Base-by-base conservation (phyloP, 1,284 basidiomycete genomes). In the Trichosporon inkin region DNA sequence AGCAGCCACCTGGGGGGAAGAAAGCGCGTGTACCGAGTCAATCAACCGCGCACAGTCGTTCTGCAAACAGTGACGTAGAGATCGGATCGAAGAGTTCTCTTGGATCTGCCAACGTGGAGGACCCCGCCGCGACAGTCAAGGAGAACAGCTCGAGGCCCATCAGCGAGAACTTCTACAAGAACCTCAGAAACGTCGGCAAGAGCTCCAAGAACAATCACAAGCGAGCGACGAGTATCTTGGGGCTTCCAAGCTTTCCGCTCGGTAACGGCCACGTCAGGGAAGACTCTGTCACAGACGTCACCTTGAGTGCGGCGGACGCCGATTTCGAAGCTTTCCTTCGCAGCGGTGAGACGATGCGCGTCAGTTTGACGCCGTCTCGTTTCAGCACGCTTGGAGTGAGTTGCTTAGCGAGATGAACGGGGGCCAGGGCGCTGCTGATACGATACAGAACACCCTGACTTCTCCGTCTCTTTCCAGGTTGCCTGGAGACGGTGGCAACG, bases 291-390 rank as follows among this genome's bases (percentile, higher is more conserved):
- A 32, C 61, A 1, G 58, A 61, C n/a, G 36, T 55, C 16, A 39
- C 36, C 32, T 14, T 90, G 61, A 63, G 71, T 60, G 13, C 44
- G 8, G 72, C 72, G 2, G 70, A 75, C 51, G 76, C 88, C 62
- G 89, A 93, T 74, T 96, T 96, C 75, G 92, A 96, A 78, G 86
- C 90, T 73, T 81, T 95, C 73, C 87, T 96, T 84, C 84, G 85
- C 56, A 91, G 89, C 61, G 86, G 87, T 58, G 82, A 88, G 57
- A 95, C 92, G 10, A 89, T 94, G 87, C 95, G 93, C 76, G 88
- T 98, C 69, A 95, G 92, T 53, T 82, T 97, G 62, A 98, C 94
- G 28, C 94, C 94, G 59, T 89, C 94, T 79, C 83, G 92, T 56
- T 81, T 96, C 58, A 88, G 86, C 76, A 89, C 86, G 39, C 92